Conservation (phyloP, 495 filamentous ascomycete species). For the Glonium stellatum region DNA sequence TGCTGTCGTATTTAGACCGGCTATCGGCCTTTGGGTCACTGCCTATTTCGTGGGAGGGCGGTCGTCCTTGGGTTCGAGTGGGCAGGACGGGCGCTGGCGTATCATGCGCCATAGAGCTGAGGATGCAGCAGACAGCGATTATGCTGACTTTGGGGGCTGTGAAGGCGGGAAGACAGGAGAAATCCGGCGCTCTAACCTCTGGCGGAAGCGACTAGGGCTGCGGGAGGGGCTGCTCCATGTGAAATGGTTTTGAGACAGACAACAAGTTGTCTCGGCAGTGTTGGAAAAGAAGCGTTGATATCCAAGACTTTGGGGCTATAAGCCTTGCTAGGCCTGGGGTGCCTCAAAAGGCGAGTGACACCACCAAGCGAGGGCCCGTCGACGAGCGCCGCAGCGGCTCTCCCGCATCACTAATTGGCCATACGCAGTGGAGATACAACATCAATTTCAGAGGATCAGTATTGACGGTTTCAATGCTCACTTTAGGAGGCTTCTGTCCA, state of each 20-base stretch:
- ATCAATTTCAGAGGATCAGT: slow-evolving; percentile 6
- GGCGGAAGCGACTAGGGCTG: background rate
- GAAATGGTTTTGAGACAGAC: background rate
- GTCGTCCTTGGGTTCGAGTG: background rate
- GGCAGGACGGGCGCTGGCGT: background rate
- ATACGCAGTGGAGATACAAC: background rate
- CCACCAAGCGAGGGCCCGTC: background rate
- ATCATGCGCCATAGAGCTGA: background rate
- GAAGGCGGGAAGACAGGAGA: too few relatives aligned
- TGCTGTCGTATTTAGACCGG: background rate
- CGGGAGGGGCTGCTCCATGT: background rate
- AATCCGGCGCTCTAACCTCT: background rate
- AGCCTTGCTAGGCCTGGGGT: background rate
- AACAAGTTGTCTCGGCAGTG: background rate
- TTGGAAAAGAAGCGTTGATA: background rate
- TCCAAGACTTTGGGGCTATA: background rate
- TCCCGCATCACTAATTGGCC: background rate
- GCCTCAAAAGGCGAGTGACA: background rate
- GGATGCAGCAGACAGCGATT: background rate
- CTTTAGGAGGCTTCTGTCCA: slow-evolving; percentile 14
- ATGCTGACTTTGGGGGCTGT: background rate
- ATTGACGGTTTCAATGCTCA: slow-evolving; percentile 9
- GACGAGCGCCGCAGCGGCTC: background rate
- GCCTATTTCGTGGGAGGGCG: background rate
- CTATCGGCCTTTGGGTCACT: background rate